Evolutionary conservation across 176 grass and related monocot species (phyloP).

Genomic region (Coix lacrymajobi): DNA sequence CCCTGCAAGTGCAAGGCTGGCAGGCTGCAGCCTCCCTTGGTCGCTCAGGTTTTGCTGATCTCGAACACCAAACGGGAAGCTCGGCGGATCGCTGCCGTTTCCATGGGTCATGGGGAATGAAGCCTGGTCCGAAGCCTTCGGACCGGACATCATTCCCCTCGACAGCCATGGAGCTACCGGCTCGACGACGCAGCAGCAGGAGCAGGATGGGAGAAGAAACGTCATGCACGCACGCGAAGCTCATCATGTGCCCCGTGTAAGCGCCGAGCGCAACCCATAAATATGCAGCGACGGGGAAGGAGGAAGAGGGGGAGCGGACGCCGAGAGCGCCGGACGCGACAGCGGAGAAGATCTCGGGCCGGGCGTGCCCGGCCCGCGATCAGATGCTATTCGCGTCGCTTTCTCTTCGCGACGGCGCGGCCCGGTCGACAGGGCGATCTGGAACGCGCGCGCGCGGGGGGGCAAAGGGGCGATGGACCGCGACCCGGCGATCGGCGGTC

Average conservation of each 20-base stretch:
- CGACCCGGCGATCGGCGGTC: neutral
- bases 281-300: neutral
- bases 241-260: neutral
- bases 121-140: conserved; percentile 73
- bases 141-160: conserved; percentile 52
- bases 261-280: neutral
- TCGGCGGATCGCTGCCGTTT: conserved; percentile 14
- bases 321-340: conserved; percentile 7
- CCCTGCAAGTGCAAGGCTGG: neutral
- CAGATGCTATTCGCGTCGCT: conserved; percentile 39
- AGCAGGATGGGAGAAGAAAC: neutral
- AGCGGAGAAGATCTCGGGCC: conserved; percentile 6
- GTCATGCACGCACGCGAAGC: neutral
- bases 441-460: neutral
- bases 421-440: conserved; percentile 15
- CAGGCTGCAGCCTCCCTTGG: neutral
- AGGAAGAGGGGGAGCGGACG: neutral
- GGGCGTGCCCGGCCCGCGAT: neutral
- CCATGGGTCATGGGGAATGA: conserved; percentile 62
- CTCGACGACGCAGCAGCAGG: neutral
- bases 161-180: conserved; percentile 34
- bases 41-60: neutral
- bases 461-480: neutral
- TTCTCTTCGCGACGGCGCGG: neutral
- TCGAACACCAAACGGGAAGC: neutral